phyloP scores from a whole-genome alignment of 2,329 filamentous ascomycete species.

The Aspergillus texensis region DNA sequence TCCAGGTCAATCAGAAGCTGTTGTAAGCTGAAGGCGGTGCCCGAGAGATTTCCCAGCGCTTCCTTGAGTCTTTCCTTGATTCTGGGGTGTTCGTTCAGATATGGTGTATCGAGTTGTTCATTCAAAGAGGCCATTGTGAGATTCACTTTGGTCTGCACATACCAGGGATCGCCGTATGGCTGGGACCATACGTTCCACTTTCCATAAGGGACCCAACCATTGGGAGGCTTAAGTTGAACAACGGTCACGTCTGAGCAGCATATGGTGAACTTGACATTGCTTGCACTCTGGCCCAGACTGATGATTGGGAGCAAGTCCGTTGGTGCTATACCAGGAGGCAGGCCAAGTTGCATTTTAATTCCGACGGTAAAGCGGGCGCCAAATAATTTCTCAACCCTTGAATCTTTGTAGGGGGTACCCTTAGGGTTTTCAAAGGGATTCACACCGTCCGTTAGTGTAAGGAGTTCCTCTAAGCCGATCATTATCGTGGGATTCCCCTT shows the following conservation, averaged over 20 bases:
- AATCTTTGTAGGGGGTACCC: background rate
- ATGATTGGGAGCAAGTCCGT: background rate
- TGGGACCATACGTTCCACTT: background rate
- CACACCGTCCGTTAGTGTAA: background rate
- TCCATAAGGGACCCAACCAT: background rate
- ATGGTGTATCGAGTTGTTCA: background rate
- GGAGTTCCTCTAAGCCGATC: background rate
- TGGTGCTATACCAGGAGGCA: background rate
- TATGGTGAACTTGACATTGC: background rate
- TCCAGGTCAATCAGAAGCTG: background rate
- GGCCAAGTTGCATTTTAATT: background rate
- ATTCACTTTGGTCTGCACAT: background rate
- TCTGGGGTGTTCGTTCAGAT: background rate
- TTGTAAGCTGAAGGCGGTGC: background rate
- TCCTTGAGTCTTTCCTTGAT: background rate
- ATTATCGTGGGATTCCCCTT: background rate
- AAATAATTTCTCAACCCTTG: background rate
- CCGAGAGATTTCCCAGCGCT: background rate
- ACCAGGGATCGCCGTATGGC: background rate
- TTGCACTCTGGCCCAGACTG: background rate
- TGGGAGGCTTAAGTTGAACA: background rate
- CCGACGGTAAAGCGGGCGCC: background rate
- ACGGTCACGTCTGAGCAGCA: background rate
- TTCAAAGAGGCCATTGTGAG: background rate
- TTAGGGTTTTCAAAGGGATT: background rate